These are phyloP conservation scores for Phyllosticta capitalensis DNA, from an alignment of 2,329 filamentous ascomycete genomes.

Conservation along the genomic window DNA sequence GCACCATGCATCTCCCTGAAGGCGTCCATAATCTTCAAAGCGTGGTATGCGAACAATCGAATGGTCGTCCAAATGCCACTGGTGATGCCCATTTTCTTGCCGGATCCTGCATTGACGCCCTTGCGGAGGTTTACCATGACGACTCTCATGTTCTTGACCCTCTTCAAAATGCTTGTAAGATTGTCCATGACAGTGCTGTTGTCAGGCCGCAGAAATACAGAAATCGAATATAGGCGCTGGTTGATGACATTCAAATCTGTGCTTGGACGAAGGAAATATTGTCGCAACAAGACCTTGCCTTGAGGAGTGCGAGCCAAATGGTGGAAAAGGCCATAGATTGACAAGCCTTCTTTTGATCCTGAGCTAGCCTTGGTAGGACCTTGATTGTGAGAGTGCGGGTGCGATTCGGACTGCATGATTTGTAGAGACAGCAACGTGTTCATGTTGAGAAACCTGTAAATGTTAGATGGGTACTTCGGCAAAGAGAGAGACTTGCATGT, in stretches of 20 bases:
- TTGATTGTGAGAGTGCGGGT: constrained; percentile 72
- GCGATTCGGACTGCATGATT: constrained; percentile 71
- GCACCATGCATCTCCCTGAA: constrained; percentile 49
- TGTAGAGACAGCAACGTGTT: constrained; percentile 78
- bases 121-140: constrained; percentile 63
- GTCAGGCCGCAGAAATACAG: constrained; percentile 55
- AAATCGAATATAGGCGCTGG: constrained; percentile 61
- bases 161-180: constrained; percentile 54
- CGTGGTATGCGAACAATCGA: constrained; percentile 58
- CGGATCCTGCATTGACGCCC: constrained; percentile 53
- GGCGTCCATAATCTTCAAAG: constrained; percentile 58
- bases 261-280: constrained; percentile 72
- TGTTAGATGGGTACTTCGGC: neutral
- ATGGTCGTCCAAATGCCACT: constrained; percentile 67
- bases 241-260: constrained; percentile 57
- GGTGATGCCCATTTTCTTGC: constrained; percentile 47
- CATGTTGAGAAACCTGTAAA: constrained; percentile 65
- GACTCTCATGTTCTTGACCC: constrained; percentile 65
- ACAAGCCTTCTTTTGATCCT: constrained; percentile 70
- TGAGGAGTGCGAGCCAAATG: constrained; percentile 67
- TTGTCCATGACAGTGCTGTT: constrained; percentile 50
- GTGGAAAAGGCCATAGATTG: constrained; percentile 74
- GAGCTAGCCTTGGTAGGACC: constrained; percentile 52
- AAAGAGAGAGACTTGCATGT: constrained; percentile 40
- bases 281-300: constrained; percentile 64